phyloP scores from a whole-genome alignment of 1,284 basidiomycete genomes.

The Mrakiaceae sp. region DNA sequence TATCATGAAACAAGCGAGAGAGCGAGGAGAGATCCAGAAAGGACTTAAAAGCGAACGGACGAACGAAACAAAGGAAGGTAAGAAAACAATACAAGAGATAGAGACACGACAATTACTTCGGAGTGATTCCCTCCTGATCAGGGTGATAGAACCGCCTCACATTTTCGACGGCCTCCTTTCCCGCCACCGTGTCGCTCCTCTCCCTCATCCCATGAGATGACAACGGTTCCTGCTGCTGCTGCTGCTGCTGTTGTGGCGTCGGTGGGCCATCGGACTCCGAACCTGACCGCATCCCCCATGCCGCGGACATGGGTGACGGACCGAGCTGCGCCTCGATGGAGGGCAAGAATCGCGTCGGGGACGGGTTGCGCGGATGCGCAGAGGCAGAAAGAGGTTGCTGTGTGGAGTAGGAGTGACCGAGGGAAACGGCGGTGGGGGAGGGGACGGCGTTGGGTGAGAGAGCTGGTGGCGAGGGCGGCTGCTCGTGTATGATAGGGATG shows the following conservation, averaged over 20 bases:
- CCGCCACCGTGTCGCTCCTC: neutral
- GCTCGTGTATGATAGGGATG: slow-evolving; percentile 8
- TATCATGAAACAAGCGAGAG: too few species aligned
- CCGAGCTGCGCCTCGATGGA: too few species aligned
- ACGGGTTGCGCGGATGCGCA: neutral
- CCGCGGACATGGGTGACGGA: too few species aligned
- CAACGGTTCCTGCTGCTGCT: neutral
- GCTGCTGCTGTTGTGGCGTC: neutral
- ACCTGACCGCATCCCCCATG: too few species aligned
- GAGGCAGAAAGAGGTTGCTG: neutral
- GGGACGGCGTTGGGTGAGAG: neutral
- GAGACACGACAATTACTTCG: too few species aligned
- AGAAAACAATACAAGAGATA: too few species aligned
- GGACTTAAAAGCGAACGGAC: too few species aligned
- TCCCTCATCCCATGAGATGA: neutral
- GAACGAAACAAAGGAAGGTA: too few species aligned
- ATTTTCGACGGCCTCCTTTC: neutral
- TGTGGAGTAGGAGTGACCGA: neutral
- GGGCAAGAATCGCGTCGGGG: too few species aligned
- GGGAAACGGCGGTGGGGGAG: neutral
- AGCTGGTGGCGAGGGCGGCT: slow-evolving; percentile 12
- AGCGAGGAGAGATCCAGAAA: too few species aligned
- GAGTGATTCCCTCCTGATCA: too few species aligned
- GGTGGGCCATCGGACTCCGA: neutral
- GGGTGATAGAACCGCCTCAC: neutral